phyloP scores from a whole-genome alignment of 176 grass and related monocot genomes.

The barley (Hordeum vulgare) region DNA sequence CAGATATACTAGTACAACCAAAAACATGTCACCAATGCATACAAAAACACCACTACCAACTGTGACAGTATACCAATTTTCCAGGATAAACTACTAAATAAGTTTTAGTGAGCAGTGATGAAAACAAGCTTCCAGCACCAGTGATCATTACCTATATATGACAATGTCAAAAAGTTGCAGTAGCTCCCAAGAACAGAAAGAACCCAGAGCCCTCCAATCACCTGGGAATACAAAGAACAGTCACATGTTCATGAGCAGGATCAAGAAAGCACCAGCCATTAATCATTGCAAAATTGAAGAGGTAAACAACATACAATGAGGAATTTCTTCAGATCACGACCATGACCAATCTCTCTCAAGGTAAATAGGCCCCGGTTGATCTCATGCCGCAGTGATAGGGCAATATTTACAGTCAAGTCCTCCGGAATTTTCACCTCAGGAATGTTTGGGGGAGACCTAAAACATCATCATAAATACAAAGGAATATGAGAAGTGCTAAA shows the following conservation, averaged over 20 bases:
- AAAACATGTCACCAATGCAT: no score
- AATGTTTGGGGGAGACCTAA: constrained; percentile 56
- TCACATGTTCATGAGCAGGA: background rate
- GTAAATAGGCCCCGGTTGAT: constrained; percentile 51
- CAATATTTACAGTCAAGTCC: constrained; percentile 48
- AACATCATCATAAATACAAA: background rate
- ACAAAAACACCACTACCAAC: background rate
- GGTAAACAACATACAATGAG: constrained; percentile 36
- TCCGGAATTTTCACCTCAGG: constrained; percentile 66
- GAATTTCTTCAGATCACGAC: constrained; percentile 81
- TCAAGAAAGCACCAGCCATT: background rate
- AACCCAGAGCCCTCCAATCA: constrained; percentile 54
- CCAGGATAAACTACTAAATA: no score
- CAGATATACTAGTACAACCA: background rate
- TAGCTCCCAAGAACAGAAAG: constrained; percentile 52
- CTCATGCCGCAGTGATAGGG: constrained; percentile 46
- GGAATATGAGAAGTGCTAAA: background rate
- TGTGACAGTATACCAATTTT: background rate
- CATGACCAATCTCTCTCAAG: constrained; percentile 52
- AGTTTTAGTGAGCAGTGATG: background rate
- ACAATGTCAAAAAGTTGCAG: constrained; percentile 70
- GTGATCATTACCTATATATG: constrained; percentile 52
- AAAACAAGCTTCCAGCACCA: background rate
- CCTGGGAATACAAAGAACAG: constrained; percentile 32
- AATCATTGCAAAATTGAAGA: background rate